Percentiles rank a stretch among this genome's conserved stretches.
These are phyloP conservation scores for Colletotrichum tropicicola DNA, from an alignment of 2,329 filamentous ascomycete genomes.

Conservation along the genomic window DNA sequence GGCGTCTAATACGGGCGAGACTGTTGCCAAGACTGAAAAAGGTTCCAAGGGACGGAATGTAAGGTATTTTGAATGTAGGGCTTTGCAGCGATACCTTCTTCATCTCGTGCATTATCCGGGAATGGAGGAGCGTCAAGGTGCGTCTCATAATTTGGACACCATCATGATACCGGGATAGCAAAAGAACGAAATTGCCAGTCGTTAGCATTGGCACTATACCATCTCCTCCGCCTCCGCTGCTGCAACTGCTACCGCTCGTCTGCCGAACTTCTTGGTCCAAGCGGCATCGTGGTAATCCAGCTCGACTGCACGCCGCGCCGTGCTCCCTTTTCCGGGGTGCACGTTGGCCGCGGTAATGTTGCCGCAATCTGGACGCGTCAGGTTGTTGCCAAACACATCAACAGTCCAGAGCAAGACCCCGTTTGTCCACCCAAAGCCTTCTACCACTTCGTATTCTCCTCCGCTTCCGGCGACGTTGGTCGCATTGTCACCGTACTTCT, in stretches of 20 bases:
- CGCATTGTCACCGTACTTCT: conserved; percentile 71
- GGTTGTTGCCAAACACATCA: conserved; percentile 66
- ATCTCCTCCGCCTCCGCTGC: conserved; percentile 5
- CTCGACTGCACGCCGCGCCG: conserved; percentile 52
- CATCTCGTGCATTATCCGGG: no score
- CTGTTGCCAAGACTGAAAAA: no score
- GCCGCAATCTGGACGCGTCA: conserved; percentile 65
- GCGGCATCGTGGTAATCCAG: conserved; percentile 54
- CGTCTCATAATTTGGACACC: no score
- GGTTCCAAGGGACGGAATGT: no score
- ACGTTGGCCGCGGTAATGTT: conserved; percentile 54
- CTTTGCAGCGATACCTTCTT: no score
- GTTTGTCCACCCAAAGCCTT: conserved; percentile 78
- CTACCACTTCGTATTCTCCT: conserved; percentile 75
- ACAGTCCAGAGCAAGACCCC: conserved; percentile 74
- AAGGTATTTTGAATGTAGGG: no score
- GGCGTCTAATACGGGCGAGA: no score
- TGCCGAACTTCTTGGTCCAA: conserved; percentile 58
- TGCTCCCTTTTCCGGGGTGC: conserved; percentile 40
- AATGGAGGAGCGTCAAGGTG: no score
- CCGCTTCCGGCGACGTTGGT: conserved; percentile 70
- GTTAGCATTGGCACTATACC: background rate
- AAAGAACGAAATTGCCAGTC: background rate
- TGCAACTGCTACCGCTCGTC: background rate
- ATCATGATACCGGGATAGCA: background rate